Evolutionary conservation across 371 early-diverging fungal species (phyloP).

Genomic region (Mortierella sp.): DNA sequence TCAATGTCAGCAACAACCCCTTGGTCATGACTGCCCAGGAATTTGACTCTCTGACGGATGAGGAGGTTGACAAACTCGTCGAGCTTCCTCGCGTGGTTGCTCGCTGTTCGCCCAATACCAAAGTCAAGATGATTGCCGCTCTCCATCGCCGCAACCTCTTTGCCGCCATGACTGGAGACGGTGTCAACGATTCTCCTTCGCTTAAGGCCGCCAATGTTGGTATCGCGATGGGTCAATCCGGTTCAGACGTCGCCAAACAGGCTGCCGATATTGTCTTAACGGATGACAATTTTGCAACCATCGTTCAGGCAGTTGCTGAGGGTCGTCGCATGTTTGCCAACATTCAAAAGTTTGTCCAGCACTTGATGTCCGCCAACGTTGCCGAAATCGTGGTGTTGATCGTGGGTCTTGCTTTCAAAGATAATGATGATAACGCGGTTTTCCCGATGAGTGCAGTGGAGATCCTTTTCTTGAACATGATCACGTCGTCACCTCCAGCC

Average conservation of each 20-base stretch:
- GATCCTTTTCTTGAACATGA: constrained; percentile 92
- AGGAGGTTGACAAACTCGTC: constrained; percentile 76
- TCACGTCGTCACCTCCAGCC: constrained; percentile 84
- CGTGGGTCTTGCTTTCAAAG: constrained; percentile 76
- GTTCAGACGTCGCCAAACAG: constrained; percentile 92
- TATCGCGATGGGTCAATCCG: constrained; percentile 90
- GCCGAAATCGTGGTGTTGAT: constrained; percentile 76
- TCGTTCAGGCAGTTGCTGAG: constrained; percentile 85
- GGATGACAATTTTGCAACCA: constrained; percentile 89
- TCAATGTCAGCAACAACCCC: constrained; percentile 53
- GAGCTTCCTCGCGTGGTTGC: constrained; percentile 95
- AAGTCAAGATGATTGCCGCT: constrained; percentile 95
- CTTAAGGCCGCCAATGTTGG: constrained; percentile 92
- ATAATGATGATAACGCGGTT: constrained; percentile 66
- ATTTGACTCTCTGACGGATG: constrained; percentile 84
- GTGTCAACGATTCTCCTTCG: constrained; percentile 92
- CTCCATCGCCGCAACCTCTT: constrained; percentile 82
- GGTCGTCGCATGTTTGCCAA: constrained; percentile 93
- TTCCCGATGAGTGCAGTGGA: constrained; percentile 84
- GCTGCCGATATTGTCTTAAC: constrained; percentile 91
- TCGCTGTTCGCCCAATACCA: constrained; percentile 95
- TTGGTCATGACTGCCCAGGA: constrained; percentile 87
- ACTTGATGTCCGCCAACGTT: constrained; percentile 80
- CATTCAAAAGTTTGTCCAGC: constrained; percentile 92
- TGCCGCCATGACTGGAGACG: constrained; percentile 87